Evolutionary conservation across 208 protist species (phyloP).

Genomic region (Giardia muris): DNA sequence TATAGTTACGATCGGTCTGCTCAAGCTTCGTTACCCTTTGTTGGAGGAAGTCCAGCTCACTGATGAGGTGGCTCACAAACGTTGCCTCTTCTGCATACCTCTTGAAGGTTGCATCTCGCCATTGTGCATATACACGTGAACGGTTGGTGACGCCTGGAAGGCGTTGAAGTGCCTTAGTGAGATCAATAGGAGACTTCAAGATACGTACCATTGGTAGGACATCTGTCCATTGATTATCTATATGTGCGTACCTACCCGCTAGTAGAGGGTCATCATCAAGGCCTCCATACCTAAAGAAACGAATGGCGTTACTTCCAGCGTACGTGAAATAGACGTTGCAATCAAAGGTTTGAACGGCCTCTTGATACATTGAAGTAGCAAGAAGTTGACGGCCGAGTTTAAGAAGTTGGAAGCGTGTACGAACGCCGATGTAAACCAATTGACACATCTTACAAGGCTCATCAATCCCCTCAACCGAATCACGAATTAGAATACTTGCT

Average conservation of each 20-base stretch:
- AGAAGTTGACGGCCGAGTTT: neutral
- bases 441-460: neutral
- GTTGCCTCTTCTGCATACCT: neutral
- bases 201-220: neutral
- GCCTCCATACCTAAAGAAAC: neutral
- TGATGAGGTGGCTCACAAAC: neutral
- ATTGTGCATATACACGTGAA: neutral
- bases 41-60: neutral
- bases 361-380: neutral
- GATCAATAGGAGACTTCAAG: neutral
- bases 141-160: neutral
- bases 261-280: neutral
- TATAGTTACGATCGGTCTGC: neutral
- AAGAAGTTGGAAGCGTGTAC: neutral
- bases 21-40: neutral
- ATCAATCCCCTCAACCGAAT: neutral
- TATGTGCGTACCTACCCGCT: neutral
- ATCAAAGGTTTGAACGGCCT: neutral
- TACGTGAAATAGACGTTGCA: neutral
- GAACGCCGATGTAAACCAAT: constrained; percentile 7
- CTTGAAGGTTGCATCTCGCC: neutral
- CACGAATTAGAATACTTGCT: neutral
- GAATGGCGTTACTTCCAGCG: neutral
- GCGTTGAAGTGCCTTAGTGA: neutral
- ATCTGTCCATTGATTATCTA: constrained; percentile 19